phyloP scores from a whole-genome alignment of 768 basidiomycete species.

The Obba rivulosa region DNA sequence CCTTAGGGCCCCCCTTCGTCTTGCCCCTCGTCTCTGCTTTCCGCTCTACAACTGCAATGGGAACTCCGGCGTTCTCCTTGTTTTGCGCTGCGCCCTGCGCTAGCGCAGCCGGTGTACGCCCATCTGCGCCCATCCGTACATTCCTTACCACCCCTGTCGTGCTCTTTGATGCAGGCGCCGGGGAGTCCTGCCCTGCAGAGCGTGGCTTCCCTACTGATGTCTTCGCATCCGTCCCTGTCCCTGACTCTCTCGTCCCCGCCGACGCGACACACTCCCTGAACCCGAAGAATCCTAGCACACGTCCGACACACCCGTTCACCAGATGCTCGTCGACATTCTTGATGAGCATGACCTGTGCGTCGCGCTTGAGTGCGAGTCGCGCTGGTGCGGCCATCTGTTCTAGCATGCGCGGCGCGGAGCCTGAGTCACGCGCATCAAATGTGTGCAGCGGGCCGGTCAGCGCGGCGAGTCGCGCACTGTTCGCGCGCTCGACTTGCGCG shows the following conservation, averaged over 20 bases:
- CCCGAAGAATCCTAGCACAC: slow-evolving; percentile 48
- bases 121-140: slow-evolving; percentile 26
- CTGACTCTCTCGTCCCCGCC: background rate
- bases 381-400: slow-evolving; percentile 58
- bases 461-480: slow-evolving; percentile 45
- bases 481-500: slow-evolving; percentile 63
- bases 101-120: slow-evolving; percentile 23
- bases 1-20: slow-evolving; percentile 26
- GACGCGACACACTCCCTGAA: slow-evolving; percentile 18
- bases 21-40: slow-evolving; percentile 10
- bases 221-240: background rate
- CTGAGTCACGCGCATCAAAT: slow-evolving; percentile 52
- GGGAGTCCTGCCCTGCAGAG: slow-evolving; percentile 17
- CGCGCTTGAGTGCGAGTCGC: slow-evolving; percentile 49
- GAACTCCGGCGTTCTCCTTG: slow-evolving; percentile 30
- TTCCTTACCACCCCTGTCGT: slow-evolving; percentile 30
- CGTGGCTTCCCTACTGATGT: slow-evolving; percentile 2
- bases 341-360: slow-evolving; percentile 65
- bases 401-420: slow-evolving; percentile 44
- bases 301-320: slow-evolving; percentile 69
- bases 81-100: slow-evolving; percentile 5
- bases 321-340: slow-evolving; percentile 59
- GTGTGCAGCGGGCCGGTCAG: slow-evolving; percentile 37
- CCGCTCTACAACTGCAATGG: background rate
- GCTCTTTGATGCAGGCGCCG: slow-evolving; percentile 20